Evolutionary conservation across 169 alveolate genomes (phyloP).

Genomic region (Cryptosporidium ubiquitum): DNA sequence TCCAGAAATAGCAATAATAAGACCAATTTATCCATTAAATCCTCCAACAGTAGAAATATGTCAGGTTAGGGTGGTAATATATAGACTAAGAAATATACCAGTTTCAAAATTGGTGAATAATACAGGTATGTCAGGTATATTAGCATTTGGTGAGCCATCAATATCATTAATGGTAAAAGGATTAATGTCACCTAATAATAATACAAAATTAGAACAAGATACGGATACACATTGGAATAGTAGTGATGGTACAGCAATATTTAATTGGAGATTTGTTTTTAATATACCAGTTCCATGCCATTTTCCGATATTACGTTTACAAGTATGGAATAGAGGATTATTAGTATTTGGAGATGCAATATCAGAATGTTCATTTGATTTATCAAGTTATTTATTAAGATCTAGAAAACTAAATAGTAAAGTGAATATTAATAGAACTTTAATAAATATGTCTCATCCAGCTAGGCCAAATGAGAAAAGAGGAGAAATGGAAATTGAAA

Average conservation of each 20-base stretch:
- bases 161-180: conserved; percentile 71
- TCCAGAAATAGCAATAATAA: conserved; percentile 61
- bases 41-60: conserved; percentile 71
- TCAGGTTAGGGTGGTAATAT: conserved; percentile 68
- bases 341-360: conserved; percentile 72
- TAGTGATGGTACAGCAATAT: conserved; percentile 88
- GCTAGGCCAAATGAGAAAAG: conserved; percentile 85
- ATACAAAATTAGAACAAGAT: conserved; percentile 46
- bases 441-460: conserved; percentile 77
- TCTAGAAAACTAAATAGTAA: conserved; percentile 56
- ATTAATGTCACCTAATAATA: conserved; percentile 71
- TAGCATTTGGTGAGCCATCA: conserved; percentile 68
- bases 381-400: conserved; percentile 61
- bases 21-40: conserved; percentile 70
- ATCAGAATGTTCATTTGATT: conserved; percentile 70
- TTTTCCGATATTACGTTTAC: conserved; percentile 85
- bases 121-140: conserved; percentile 55
- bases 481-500: conserved; percentile 88
- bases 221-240: conserved; percentile 92
- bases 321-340: conserved; percentile 78
- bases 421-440: conserved; percentile 53
- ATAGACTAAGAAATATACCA: conserved; percentile 59
- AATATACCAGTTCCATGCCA: conserved; percentile 87
- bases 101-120: conserved; percentile 53
- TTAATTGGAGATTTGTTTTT: conserved; percentile 90